phyloP scores from a whole-genome alignment of 2,329 filamentous ascomycete genomes.

The Colletotrichum agaves region DNA sequence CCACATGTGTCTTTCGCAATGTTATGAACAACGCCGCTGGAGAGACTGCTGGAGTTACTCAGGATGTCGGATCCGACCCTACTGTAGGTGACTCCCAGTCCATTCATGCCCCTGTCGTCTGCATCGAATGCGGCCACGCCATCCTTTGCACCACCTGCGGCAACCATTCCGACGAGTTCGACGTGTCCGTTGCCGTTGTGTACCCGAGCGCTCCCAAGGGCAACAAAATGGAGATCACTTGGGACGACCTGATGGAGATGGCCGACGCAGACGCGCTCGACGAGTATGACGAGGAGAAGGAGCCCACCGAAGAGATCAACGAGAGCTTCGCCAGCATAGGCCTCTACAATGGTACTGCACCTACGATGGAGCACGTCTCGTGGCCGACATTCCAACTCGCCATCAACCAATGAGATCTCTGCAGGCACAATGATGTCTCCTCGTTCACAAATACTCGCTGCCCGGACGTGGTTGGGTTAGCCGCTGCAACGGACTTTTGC shows the following conservation, averaged over 20 bases:
- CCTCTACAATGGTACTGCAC: conserved; percentile 9
- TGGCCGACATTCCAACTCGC: conserved; percentile 35
- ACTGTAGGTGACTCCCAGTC: conserved; percentile 82
- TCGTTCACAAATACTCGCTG: neutral
- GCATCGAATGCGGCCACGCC: conserved; percentile 58
- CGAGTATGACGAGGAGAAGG: conserved; percentile 53
- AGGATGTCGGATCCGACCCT: conserved; percentile 96
- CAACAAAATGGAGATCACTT: conserved; percentile 29
- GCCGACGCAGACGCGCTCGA: conserved; percentile 47
- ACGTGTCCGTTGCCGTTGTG: conserved; percentile 9
- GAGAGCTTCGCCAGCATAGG: conserved; percentile 15
- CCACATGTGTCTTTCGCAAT: conserved; percentile 95
- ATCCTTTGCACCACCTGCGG: conserved; percentile 56
- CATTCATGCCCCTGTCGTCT: conserved; percentile 48
- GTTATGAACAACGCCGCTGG: conserved; percentile 90
- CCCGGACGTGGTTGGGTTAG: conserved; percentile 21
- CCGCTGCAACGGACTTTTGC: conserved; percentile 36
- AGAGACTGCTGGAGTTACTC: conserved; percentile 96
- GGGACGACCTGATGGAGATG: conserved; percentile 38
- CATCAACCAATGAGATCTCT: conserved; percentile 15
- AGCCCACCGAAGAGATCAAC: conserved; percentile 27
- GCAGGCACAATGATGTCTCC: neutral
- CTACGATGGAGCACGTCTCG: conserved; percentile 11
- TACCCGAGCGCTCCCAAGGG: neutral
- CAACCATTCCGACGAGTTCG: conserved; percentile 38